These are phyloP conservation scores for Prunus armeniaca DNA, from an alignment of 306 rosid genomes.

Conservation along the genomic window DNA sequence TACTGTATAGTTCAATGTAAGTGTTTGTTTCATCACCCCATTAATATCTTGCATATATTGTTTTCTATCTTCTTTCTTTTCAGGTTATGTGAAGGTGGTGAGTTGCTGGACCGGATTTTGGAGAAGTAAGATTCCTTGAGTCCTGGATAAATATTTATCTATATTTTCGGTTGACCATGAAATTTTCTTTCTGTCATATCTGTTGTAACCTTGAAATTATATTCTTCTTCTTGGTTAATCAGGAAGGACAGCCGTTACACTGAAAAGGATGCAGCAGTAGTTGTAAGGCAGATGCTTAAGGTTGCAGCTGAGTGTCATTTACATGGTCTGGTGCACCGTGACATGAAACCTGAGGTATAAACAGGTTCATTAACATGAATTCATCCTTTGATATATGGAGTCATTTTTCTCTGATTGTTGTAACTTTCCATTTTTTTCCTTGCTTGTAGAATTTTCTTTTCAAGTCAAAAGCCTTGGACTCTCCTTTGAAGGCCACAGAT, in stretches of 20 bases:
- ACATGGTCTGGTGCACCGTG: conserved; percentile 97
- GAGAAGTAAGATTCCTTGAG: conserved; percentile 65
- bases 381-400: conserved; percentile 7
- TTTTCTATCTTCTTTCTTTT: conserved; percentile 11
- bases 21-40: conserved; percentile 4
- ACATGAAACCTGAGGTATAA: conserved; percentile 96
- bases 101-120: conserved; percentile 90
- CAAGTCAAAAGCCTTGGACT: conserved; percentile 67
- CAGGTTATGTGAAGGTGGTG: conserved; percentile 99
- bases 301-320: conserved; percentile 98
- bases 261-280: conserved; percentile 94
- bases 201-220: conserved; percentile 9
- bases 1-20: background rate
- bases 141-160: conserved; percentile 11
- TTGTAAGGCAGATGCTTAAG: conserved; percentile 97
- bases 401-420: conserved; percentile 21
- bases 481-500: conserved; percentile 89
- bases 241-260: conserved; percentile 97
- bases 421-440: conserved; percentile 20
- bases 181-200: conserved; percentile 9
- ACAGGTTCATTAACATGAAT: conserved; percentile 13
- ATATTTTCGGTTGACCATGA: conserved; percentile 6
- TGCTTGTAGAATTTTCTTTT: conserved; percentile 85
- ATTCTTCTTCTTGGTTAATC: conserved; percentile 35
- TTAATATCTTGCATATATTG: background rate